Conservation (phyloP, 495 filamentous ascomycete species). For the Sphaerosporella brunnea region DNA sequence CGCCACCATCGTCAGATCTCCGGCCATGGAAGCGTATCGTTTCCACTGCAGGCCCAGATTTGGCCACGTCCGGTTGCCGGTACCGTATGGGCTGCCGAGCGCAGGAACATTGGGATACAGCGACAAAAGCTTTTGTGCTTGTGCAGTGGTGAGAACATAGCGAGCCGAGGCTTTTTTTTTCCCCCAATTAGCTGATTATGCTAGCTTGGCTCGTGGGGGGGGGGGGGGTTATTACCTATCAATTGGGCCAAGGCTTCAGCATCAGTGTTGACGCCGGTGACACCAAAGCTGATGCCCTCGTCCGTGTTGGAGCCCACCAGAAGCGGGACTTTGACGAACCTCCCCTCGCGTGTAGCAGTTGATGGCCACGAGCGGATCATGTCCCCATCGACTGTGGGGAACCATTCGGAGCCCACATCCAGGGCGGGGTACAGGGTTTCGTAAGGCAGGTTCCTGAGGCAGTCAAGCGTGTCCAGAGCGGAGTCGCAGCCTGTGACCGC, state of each 20-base stretch:
- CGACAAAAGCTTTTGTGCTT: conserved; percentile 28
- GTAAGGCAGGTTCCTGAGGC: conserved; percentile 33
- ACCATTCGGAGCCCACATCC: conserved; percentile 27
- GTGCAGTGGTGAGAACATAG: conserved; percentile 2
- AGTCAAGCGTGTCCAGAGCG: conserved; percentile 30
- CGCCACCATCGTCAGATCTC: conserved; percentile 39
- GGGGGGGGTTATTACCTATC: conserved; percentile 17
- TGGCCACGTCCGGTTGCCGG: conserved; percentile 30
- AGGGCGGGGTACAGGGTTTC: conserved; percentile 30
- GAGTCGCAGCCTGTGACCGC: conserved; percentile 28
- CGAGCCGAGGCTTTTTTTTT: conserved; percentile 11
- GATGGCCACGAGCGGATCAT: conserved; percentile 31
- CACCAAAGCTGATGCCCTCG: conserved; percentile 33
- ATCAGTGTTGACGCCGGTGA: conserved; percentile 32
- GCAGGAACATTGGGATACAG: conserved; percentile 36
- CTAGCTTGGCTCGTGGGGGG: not conserved
- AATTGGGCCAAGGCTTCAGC: conserved; percentile 22
- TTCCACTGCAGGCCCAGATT: conserved; percentile 35
- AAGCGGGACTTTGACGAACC: conserved; percentile 34
- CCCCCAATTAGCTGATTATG: too few species aligned
- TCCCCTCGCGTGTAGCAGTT: conserved; percentile 25
- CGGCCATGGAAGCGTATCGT: conserved; percentile 36
- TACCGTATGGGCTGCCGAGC: conserved; percentile 30
- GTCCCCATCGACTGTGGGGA: conserved; percentile 35
- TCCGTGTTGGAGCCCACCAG: conserved; percentile 34